Evolutionary conservation across 495 filamentous ascomycete genomes (phyloP).

Genomic region (Neurospora sp.): DNA sequence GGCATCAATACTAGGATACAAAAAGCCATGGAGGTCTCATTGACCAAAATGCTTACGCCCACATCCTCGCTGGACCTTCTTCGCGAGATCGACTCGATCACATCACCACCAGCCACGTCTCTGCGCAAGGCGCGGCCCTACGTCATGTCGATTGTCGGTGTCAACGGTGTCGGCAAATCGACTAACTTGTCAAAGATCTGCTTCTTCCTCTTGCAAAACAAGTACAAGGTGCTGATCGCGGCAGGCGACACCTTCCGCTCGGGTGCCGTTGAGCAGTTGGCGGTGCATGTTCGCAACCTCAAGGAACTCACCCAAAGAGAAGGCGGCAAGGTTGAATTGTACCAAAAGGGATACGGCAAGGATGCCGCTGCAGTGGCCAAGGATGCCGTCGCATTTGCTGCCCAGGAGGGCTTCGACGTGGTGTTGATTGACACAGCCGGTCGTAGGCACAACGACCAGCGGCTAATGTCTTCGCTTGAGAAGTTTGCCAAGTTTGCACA

Average conservation of each 20-base stretch:
- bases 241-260: slow-evolving; percentile 97
- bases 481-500: slow-evolving; percentile 94
- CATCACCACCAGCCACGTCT: slow-evolving; percentile 46
- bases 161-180: slow-evolving; percentile 96
- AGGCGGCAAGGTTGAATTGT: slow-evolving; percentile 76
- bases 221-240: slow-evolving; percentile 88
- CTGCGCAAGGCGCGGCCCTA: slow-evolving; percentile 63
- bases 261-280: slow-evolving; percentile 91
- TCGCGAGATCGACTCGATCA: slow-evolving; percentile 78
- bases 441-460: slow-evolving; percentile 86
- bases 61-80: slow-evolving; percentile 90
- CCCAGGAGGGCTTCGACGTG: slow-evolving; percentile 71
- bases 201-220: slow-evolving; percentile 94
- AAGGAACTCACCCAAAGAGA: slow-evolving; percentile 76
- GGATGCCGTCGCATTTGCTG: slow-evolving; percentile 76
- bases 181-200: slow-evolving; percentile 95
- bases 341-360: slow-evolving; percentile 95
- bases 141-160: slow-evolving; percentile 94
- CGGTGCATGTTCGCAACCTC: slow-evolving; percentile 85
- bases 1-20: slow-evolving; percentile 72
- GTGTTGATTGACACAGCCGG: slow-evolving; percentile 96
- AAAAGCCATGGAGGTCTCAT: slow-evolving; percentile 76
- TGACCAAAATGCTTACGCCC: slow-evolving; percentile 89
- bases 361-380: slow-evolving; percentile 92
- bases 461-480: slow-evolving; percentile 88